Percentiles rank a stretch among this genome's conserved stretches.
Conservation (phyloP, 2,329 filamentous ascomycete genomes). For the Dichotomopilus funicola region DNA sequence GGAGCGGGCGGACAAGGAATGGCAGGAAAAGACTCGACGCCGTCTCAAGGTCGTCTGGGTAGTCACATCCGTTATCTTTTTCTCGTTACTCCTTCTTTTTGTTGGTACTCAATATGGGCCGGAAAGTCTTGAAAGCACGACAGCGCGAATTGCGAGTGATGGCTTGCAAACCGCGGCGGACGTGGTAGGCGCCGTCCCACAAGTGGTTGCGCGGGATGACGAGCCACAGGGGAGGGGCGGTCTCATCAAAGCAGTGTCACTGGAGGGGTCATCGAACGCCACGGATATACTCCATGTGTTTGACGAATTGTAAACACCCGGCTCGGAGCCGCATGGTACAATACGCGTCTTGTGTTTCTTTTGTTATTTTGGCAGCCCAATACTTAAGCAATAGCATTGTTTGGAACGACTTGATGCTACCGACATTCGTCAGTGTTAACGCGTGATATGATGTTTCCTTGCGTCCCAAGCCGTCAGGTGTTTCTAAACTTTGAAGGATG, state of each 20-base stretch:
- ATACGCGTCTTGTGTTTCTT: background rate
- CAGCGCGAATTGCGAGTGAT: constrained; percentile 12
- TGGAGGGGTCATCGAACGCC: constrained; percentile 1
- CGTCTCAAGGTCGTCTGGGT: constrained; percentile 59
- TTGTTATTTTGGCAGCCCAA: background rate
- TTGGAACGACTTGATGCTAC: background rate
- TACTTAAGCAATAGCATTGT: background rate
- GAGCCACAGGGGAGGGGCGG: background rate
- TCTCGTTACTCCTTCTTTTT: constrained; percentile 43
- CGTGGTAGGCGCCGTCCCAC: constrained; percentile 2
- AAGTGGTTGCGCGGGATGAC: background rate
- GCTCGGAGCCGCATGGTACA: background rate
- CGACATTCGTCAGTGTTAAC: too few species aligned
- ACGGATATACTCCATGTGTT: constrained; percentile 37
- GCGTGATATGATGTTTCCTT: too few species aligned
- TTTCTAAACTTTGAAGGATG: too few species aligned
- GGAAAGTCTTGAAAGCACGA: constrained; percentile 11
- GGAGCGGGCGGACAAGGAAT: constrained; percentile 60
- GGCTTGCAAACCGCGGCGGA: constrained; percentile 12
- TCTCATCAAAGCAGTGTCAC: constrained; percentile 4
- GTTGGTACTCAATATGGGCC: constrained; percentile 31
- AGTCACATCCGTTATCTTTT: constrained; percentile 42
- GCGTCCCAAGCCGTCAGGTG: too few species aligned
- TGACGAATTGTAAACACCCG: constrained; percentile 38
- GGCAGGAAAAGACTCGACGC: constrained; percentile 60